phyloP scores from a whole-genome alignment of 305 asterid genomes.

The Galium porrigens region DNA sequence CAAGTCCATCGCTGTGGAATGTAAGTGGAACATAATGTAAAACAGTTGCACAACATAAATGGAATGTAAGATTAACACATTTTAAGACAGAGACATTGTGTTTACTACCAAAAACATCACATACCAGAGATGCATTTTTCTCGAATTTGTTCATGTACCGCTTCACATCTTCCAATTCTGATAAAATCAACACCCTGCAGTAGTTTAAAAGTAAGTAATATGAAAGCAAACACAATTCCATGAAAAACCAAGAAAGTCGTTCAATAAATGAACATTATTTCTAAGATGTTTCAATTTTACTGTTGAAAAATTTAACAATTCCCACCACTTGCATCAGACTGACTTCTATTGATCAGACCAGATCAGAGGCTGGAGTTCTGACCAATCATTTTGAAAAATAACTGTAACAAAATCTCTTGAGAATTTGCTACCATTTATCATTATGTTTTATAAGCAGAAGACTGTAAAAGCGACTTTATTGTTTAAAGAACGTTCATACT shows the following conservation, averaged over 20 bases:
- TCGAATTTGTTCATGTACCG: slow-evolving; percentile 65
- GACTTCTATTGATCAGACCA: slow-evolving; percentile 1
- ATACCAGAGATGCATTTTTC: slow-evolving; percentile 73
- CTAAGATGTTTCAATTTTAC: background rate
- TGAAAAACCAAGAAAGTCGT: background rate
- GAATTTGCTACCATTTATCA: background rate
- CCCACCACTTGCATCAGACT: background rate
- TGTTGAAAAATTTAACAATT: background rate
- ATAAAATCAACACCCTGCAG: slow-evolving; percentile 75
- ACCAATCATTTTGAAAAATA: background rate
- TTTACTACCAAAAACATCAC: slow-evolving; percentile 15
- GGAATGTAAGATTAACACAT: too few relatives aligned
- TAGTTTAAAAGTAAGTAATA: slow-evolving; percentile 12
- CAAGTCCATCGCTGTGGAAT: slow-evolving; percentile 43
- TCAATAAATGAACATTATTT: background rate
- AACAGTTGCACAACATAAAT: slow-evolving; percentile 11
- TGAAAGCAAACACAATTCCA: background rate
- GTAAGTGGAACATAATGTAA: slow-evolving; percentile 18
- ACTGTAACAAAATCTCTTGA: background rate
- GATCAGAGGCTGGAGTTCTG: background rate
- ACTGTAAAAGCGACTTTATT: background rate
- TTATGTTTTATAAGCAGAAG: background rate
- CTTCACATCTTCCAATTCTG: slow-evolving; percentile 78
- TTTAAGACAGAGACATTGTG: background rate
- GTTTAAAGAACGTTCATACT: background rate